Conservation (phyloP, 345 rosid genomes). For the Triadica sebifera region DNA sequence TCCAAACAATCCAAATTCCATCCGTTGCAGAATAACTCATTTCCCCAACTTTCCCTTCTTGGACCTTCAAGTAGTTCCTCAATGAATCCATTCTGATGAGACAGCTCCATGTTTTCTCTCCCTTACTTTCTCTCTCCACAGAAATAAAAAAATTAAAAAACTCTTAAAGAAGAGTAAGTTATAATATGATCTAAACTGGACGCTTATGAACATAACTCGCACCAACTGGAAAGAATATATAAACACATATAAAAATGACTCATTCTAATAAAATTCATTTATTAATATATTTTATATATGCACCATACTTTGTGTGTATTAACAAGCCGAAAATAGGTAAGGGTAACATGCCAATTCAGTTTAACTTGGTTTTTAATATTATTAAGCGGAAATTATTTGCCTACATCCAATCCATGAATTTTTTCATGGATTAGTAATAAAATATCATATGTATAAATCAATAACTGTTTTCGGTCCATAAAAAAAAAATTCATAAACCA, state of each 20-base stretch:
- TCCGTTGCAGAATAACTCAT: constrained; percentile 39
- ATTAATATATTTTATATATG: too few relatives aligned
- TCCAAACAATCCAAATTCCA: constrained; percentile 55
- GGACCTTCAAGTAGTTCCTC: constrained; percentile 66
- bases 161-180: background rate
- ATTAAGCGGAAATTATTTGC: too few relatives aligned
- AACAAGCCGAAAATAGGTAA: constrained; percentile 2
- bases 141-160: background rate
- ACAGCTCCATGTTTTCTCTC: constrained; percentile 55
- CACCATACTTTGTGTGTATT: too few relatives aligned
- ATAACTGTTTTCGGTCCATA: too few relatives aligned
- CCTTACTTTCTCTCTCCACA: background rate
- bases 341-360: constrained; percentile 22
- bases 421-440: too few relatives aligned
- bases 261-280: constrained; percentile 8
- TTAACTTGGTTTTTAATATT: constrained; percentile 20
- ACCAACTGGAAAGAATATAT: constrained; percentile 24
- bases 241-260: constrained; percentile 10
- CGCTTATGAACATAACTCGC: constrained; percentile 20
- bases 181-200: constrained; percentile 16
- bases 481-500: too few relatives aligned
- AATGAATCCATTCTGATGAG: constrained; percentile 60
- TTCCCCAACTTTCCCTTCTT: constrained; percentile 44
- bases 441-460: too few relatives aligned
- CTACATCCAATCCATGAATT: too few relatives aligned